Base-by-base conservation (phyloP, 495 filamentous ascomycete species). In the Aspergillus baeticus region DNA sequence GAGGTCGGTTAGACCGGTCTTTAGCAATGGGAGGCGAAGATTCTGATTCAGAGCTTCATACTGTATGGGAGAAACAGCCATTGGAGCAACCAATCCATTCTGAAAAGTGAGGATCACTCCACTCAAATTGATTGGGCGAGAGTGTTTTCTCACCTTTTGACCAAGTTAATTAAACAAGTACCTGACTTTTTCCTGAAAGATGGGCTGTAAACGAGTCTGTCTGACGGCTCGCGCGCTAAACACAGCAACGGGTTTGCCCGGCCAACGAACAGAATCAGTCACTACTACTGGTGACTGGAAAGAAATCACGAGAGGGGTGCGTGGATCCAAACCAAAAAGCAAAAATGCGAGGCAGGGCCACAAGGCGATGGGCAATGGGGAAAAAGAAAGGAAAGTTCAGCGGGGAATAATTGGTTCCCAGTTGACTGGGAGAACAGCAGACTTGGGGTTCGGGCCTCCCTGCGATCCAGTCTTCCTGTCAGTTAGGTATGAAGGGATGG, bases 401-500 rank as follows among this genome's bases (percentile, higher is more conserved):
- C 26, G 50, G 50, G 29, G 43, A 57, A 54, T 54, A 44, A 58
- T 58, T 62, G 59, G 59, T 45, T 47, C 39, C 44, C 44, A 29
- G 41, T 35, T 50, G 22, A 43, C 55, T 47, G 41, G 55, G 49
- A 58, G 37, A 45, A 50, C 14, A 34, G 15, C 18, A 50, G 17
- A 45, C 10, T 14, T 29, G 2, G 17, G n/a, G 22, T 47, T 53
- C 36, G 52, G 35, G 23, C 38, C 51, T 15, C 51, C 52, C 47
- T 60, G 45, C 49, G 58, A 56, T 48, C 42, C 57, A 57, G 26
- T 29, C 8, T 53, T 61, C 53, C 58, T 21, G 38, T 47, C 33
- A 34, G 11, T 48, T 17, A 51, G 41, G 20, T 55, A 60, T 56
- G 53, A 61, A 61, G 58, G 58, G 58, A 53, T 61, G 39, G 18